Evolutionary conservation across 352 stramenopile genomes (phyloP), one percentile per base, ranked within the genome.

Genomic region (Phytophthora brassicae): DNA sequence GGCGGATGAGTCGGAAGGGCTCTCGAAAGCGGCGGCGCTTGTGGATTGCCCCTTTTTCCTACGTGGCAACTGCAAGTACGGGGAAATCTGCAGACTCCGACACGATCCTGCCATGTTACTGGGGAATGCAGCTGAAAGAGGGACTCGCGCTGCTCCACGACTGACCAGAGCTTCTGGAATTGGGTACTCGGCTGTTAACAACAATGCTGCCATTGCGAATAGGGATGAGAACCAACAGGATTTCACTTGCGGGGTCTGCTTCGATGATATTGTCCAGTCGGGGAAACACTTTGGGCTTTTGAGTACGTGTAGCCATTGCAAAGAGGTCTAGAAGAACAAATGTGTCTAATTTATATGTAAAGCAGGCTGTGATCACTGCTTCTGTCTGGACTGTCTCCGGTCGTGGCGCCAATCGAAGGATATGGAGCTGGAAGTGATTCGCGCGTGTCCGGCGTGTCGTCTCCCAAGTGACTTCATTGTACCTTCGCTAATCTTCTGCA

Each of bases 211-310:
- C 9, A 9, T 43, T 29, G 26, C 29, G 13, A 50, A n/a, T 43
- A 38, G 14, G 3, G 51, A 49, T 8, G 48, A 36, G 13, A 77
- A 77, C 29, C 65, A 82, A 19, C 63, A 76, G 19, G 78, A 88
- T 48, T 84, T 77, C 36, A 90, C 76, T 22, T 92, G 84, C 44
- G 84, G 84, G n/a, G 86, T 92, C 26, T 92, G 84, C 72, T 90
- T 92, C 51, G 84, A 92, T 52, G 84, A 92, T 51, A 84, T 92
- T 31, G 81, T 92, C 20, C 66, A 90, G 50, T 77, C 65, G 9
- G 81, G 81, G 60, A 92, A 92, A 60, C 67, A 89, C 47, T 92
- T 92, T 72, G 84, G 84, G 0, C 72, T 92, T n/a, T 45, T 92
- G 23, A 79, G 83, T 91, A 68, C 55, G 77, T 74, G 41, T 26